A percentile compares a stretch with the other conserved stretches of the same genome.
Conservation (phyloP, 345 rosid species). For the Arabidopsis suecica region DNA sequence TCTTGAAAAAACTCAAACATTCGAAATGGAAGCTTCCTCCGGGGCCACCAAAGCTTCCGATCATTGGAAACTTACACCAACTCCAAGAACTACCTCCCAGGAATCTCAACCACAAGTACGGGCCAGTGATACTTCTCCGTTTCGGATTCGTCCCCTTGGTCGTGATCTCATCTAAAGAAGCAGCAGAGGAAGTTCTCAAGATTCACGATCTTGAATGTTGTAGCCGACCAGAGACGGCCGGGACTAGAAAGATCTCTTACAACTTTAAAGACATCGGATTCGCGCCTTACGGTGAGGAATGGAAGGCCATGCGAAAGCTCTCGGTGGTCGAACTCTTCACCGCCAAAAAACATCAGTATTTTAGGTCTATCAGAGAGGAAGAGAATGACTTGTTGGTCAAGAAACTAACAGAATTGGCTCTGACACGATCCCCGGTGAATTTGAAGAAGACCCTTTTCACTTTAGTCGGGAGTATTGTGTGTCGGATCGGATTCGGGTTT, state of each 20-base stretch:
- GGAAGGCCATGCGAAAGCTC: conserved; percentile 44
- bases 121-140: conserved; percentile 38
- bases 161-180: conserved; percentile 33
- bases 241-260: conserved; percentile 32
- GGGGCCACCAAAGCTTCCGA: conserved; percentile 46
- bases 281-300: conserved; percentile 44
- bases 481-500: conserved; percentile 31
- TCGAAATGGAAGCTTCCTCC: conserved; percentile 41
- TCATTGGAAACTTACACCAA: conserved; percentile 51
- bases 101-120: conserved; percentile 26
- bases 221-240: conserved; percentile 32
- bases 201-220: conserved; percentile 42
- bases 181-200: conserved; percentile 42
- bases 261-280: conserved; percentile 42
- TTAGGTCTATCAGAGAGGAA: conserved; percentile 38
- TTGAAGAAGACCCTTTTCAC: conserved; percentile 25
- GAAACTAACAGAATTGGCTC: conserved; percentile 18
- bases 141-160: conserved; percentile 19
- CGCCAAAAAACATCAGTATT: conserved; percentile 35
- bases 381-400: conserved; percentile 39
- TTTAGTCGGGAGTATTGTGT: conserved; percentile 20
- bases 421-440: conserved; percentile 13
- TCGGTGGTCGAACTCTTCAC: conserved; percentile 33
- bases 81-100: conserved; percentile 10
- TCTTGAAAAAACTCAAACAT: conserved; percentile 28